Evolutionary conservation across 805 yeast species (phyloP).

Genomic region (Suhomyces prunicola): DNA sequence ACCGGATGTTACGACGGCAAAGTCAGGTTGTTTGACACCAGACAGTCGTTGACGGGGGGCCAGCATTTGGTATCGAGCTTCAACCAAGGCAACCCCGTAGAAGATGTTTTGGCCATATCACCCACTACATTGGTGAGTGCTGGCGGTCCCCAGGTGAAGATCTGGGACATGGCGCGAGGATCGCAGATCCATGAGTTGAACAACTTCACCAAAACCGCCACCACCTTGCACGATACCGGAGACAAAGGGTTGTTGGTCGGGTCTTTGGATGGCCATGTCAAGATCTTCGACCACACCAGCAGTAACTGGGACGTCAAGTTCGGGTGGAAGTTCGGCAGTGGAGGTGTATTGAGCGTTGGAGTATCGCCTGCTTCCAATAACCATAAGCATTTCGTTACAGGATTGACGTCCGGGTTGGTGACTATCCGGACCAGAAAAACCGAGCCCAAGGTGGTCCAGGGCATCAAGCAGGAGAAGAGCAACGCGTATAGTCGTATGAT

Average conservation of each 20-base stretch:
- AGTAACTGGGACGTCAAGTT: slow-evolving; percentile 82
- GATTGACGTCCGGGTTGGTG: slow-evolving; percentile 83
- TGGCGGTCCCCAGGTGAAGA: slow-evolving; percentile 76
- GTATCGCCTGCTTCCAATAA: slow-evolving; percentile 67
- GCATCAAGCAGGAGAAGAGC: slow-evolving; percentile 48
- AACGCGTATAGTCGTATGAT: slow-evolving; percentile 76
- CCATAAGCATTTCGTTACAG: slow-evolving; percentile 82
- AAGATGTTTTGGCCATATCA: slow-evolving; percentile 70
- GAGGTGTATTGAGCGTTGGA: slow-evolving; percentile 86
- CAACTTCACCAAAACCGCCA: slow-evolving; percentile 92
- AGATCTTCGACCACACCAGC: slow-evolving; percentile 78
- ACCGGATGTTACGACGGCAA: slow-evolving; percentile 94
- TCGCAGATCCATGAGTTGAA: slow-evolving; percentile 65
- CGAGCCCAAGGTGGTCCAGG: slow-evolving; percentile 52
- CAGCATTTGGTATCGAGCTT: slow-evolving; percentile 59
- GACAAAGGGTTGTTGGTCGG: slow-evolving; percentile 87
- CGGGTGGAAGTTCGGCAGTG: slow-evolving; percentile 92
- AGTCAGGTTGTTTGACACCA: slow-evolving; percentile 79
- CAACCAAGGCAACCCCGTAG: slow-evolving; percentile 77
- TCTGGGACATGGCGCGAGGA: slow-evolving; percentile 90
- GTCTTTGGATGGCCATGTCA: slow-evolving; percentile 95
- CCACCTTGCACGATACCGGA: slow-evolving; percentile 72
- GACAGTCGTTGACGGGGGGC: slow-evolving; percentile 33
- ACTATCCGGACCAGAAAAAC: slow-evolving; percentile 86
- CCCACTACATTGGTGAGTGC: slow-evolving; percentile 77